Percentiles rank a stretch among this genome's conserved stretches.
Conservation (phyloP, 129 eudicot species). For the Flaveria ramosissima region DNA sequence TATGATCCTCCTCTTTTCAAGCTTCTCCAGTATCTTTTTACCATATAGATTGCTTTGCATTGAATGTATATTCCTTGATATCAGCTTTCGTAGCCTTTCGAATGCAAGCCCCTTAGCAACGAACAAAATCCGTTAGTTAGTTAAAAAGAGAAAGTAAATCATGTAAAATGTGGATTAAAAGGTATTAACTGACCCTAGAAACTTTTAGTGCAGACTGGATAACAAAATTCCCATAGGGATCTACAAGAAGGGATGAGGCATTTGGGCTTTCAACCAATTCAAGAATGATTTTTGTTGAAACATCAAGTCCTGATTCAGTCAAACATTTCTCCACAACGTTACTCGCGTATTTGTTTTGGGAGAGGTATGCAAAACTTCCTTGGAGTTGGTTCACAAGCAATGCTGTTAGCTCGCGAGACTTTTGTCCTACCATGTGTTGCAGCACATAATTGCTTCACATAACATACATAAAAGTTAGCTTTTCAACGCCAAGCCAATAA, state of each 20-base stretch:
- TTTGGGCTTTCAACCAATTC: slow-evolving; percentile 53
- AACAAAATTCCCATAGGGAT: slow-evolving; percentile 77
- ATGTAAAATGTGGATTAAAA: background rate
- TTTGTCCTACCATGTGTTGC: slow-evolving; percentile 63
- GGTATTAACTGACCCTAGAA: slow-evolving; percentile 45
- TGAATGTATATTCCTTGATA: slow-evolving; percentile 31
- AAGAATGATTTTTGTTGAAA: slow-evolving; percentile 43
- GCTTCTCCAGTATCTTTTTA: slow-evolving; percentile 52
- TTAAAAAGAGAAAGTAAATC: background rate
- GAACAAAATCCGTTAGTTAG: background rate
- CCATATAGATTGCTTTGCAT: slow-evolving; percentile 64
- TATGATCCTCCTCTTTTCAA: slow-evolving; percentile 43
- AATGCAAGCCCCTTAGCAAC: slow-evolving; percentile 44
- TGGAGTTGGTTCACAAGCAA: slow-evolving; percentile 43
- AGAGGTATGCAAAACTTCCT: slow-evolving; percentile 48
- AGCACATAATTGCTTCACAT: slow-evolving; percentile 65
- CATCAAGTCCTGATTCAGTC: slow-evolving; percentile 36
- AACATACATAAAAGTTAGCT: slow-evolving; percentile 23
- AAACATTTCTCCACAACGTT: slow-evolving; percentile 71
- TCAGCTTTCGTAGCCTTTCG: slow-evolving; percentile 32
- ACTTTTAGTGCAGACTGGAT: slow-evolving; percentile 61
- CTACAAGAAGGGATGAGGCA: slow-evolving; percentile 46
- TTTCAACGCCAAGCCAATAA: background rate
- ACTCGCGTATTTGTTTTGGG: slow-evolving; percentile 70
- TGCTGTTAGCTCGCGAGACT: slow-evolving; percentile 41